phyloP scores from a whole-genome alignment of 2,329 filamentous ascomycete species.

The Curvularia eragrostidis region DNA sequence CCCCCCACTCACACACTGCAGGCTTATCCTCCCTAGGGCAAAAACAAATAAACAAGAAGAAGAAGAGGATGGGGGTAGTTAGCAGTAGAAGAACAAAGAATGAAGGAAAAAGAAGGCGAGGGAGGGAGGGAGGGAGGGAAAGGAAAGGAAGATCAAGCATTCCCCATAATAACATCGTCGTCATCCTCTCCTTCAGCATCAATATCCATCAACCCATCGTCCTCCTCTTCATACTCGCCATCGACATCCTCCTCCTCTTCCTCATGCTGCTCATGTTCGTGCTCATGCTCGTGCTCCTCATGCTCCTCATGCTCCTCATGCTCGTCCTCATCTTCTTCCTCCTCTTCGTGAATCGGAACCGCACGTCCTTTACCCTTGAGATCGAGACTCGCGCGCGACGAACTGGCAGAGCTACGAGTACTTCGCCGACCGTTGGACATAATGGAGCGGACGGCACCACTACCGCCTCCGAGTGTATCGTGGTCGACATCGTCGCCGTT shows the following conservation, averaged over 20 bases:
- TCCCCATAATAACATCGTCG: constrained; percentile 33
- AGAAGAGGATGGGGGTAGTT: no score
- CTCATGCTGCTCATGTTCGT: constrained; percentile 13
- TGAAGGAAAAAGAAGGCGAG: background rate
- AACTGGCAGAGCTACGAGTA: constrained; percentile 41
- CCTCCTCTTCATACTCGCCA: constrained; percentile 17
- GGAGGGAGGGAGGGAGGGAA: background rate
- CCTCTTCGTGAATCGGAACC: constrained; percentile 38
- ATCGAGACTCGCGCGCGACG: constrained; percentile 35
- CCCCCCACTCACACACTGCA: no score
- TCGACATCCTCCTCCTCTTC: constrained; percentile 30
- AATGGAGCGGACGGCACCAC: constrained; percentile 39
- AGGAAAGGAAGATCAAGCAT: constrained; percentile 2
- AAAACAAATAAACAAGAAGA: no score
- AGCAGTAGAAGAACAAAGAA: background rate
- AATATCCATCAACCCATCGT: constrained; percentile 20
- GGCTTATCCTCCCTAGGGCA: background rate
- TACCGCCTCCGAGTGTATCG: background rate
- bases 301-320: constrained; percentile 32
- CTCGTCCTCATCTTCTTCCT: constrained; percentile 35
- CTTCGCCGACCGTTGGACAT: constrained; percentile 36
- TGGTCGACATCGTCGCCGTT: constrained; percentile 45
- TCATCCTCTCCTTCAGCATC: constrained; percentile 34
- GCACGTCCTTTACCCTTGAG: constrained; percentile 39
- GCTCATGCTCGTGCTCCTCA: constrained; percentile 1